phyloP scores from a whole-genome alignment of 192 early-diverging fungal genomes.

The Podila verticillata region DNA sequence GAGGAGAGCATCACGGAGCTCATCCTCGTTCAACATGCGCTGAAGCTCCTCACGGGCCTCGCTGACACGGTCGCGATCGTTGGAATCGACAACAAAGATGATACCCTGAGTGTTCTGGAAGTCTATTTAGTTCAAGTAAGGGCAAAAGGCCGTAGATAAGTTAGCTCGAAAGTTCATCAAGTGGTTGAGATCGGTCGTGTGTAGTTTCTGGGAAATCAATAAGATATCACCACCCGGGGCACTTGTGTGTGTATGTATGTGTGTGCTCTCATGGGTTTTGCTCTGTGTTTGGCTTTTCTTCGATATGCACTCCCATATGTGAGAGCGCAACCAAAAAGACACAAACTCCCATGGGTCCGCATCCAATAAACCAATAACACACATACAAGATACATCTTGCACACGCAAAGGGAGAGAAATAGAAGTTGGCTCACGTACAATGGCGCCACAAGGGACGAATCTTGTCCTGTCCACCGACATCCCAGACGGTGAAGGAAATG shows the following conservation, averaged over 20 bases:
- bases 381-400: neutral
- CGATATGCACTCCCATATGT: neutral
- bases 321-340: neutral
- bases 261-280: neutral
- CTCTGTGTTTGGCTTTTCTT: constrained; percentile 7
- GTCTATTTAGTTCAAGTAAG: constrained; percentile 59
- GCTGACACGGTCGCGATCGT: constrained; percentile 93
- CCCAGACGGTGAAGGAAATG: constrained; percentile 98
- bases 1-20: constrained; percentile 89
- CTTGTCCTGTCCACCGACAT: constrained; percentile 99
- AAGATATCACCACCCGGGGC: neutral
- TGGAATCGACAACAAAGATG: constrained; percentile 97
- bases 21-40: constrained; percentile 96
- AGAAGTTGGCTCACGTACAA: constrained; percentile 69
- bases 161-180: neutral
- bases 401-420: neutral
- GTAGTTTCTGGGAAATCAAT: no score
- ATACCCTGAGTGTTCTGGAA: constrained; percentile 98
- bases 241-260: neutral
- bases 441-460: constrained; percentile 98
- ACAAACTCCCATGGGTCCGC: no score
- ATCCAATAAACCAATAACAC: no score
- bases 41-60: constrained; percentile 96
- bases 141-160: neutral
- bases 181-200: neutral